These are phyloP conservation scores for Solanum pinnatisectum DNA, from an alignment of 257 asterid species.

Conservation along the genomic window DNA sequence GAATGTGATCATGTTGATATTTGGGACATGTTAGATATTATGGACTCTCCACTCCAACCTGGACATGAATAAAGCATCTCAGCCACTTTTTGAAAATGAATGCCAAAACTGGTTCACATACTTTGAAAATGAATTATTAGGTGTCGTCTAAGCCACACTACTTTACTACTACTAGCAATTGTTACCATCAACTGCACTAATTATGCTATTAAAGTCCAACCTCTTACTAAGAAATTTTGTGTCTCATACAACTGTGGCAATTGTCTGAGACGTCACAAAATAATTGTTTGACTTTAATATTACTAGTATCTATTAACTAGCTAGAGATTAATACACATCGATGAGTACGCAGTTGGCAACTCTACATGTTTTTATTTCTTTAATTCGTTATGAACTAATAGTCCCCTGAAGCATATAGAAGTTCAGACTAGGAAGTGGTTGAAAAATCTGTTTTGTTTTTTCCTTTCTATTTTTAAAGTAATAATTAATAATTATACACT, in stretches of 20 bases:
- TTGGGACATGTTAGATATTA: slow-evolving; percentile 30
- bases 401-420: not conserved
- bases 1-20: slow-evolving; percentile 23
- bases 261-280: not conserved
- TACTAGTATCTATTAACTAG: not conserved
- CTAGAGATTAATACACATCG: not conserved
- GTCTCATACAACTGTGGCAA: not conserved
- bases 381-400: not conserved
- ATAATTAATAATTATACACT: not conserved
- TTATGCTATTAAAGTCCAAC: not conserved
- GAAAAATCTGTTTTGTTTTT: not conserved
- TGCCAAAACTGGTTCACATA: slow-evolving; percentile 34
- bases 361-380: not conserved
- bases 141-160: slow-evolving; percentile 10
- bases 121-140: slow-evolving; percentile 53
- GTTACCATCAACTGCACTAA: not conserved
- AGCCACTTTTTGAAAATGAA: slow-evolving; percentile 1
- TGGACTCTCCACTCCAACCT: slow-evolving; percentile 4
- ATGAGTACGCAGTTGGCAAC: not conserved
- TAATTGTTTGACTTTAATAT: not conserved
- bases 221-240: not conserved
- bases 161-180: not conserved
- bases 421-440: not conserved
- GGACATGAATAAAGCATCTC: not conserved
- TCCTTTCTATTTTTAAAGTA: not conserved